Base-by-base conservation (phyloP, 345 rosid genomes). In the Ceriops decandra region DNA sequence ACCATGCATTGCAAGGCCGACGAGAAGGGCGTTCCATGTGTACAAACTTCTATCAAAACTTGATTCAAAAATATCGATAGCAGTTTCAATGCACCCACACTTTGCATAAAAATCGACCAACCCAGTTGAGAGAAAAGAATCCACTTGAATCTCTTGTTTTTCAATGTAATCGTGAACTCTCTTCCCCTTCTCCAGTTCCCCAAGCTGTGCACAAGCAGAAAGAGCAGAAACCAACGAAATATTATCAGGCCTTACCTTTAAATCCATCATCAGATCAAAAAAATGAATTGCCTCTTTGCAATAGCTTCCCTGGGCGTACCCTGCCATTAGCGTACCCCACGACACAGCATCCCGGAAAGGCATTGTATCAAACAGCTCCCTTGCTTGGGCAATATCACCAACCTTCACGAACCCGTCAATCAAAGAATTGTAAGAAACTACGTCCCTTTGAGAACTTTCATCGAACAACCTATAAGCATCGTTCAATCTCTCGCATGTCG, bases 1-100 rank as follows among this genome's bases (percentile, higher is more conserved):
- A 10, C 95, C 95, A 51, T 87, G 89, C 90, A 87, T 83, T 15
- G 90, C 89, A 0, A 88, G 85, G 70, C 95, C 97, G 62, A 81
- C 72, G 51, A 88, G 83, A 82, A 90, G 79, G 2, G 95, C 88
- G 47, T 90, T 90, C 90, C 92, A 88, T 7, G 92, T 81, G 64
- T 66, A 74, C 56, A 83, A 74, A 62, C 77, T 85, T 61, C 77
- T 85, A n/a, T 79, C 80, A 20, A 26, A 69, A 66, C 86, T 81
- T 24, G 73, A 77, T 17, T 74, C 74, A 38, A 88, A 90, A 47
- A 83, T 76, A 65, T 78, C 66, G 28, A 78, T 42, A 0, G 95
- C 88, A 62, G 67, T 63, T 46, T 79, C 72, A 60, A 90, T 74
- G 54, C 71, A 87, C 20, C 95, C 92, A 21, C 90, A 85, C 56